Base-by-base conservation (phyloP, 306 rosid genomes). In the Dalbergia oliveri region DNA sequence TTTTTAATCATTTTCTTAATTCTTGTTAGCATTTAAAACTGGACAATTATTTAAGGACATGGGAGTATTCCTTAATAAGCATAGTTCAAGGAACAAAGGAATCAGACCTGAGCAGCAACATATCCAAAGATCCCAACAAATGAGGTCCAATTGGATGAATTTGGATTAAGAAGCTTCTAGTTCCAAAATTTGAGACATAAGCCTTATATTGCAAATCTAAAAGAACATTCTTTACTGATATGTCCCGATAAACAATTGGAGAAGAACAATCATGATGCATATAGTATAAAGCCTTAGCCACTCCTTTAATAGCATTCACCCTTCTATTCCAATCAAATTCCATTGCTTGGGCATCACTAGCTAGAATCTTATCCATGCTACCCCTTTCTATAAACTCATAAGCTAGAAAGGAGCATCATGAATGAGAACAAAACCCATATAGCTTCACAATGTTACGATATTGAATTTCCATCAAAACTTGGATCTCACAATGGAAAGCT, bases 241-340 rank as follows among this genome's bases (percentile, higher is more conserved):
- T 56, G 26, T 81, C 79, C 4, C 84, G 53, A 33, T 73, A 75
- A 56, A 73, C 54, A 4, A 66, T 56, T 6, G 80, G 75, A 54
- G 73, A 57, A 13, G 73, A 75, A 13, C 81, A 68, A 2, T 57
- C 54, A 64, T 82, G 79, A 49, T 82, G 86, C 70, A 70, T 77
- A 14, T 80, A 62, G 34, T 50, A 62, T 5, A 82, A 63, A 31
- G 86, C 86, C 63, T 54, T 77, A 3, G 86, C 82, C 5, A 83
- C 57, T 2, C 51, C 79, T 72, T 77, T 72, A 3, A 82, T 43
- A 9, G 26, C 69, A 44, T 71, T 43, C 31, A 57, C 33, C 69
- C 69, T 71, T 9, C 14, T 78, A 4, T 13, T 47, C 86, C 76
- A 78, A 16, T 83, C 34, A 37, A 83, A 72, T 23, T 4, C 59